These are phyloP conservation scores for Carex cristatella DNA, from an alignment of 176 grass and related monocot species.

Conservation along the genomic window DNA sequence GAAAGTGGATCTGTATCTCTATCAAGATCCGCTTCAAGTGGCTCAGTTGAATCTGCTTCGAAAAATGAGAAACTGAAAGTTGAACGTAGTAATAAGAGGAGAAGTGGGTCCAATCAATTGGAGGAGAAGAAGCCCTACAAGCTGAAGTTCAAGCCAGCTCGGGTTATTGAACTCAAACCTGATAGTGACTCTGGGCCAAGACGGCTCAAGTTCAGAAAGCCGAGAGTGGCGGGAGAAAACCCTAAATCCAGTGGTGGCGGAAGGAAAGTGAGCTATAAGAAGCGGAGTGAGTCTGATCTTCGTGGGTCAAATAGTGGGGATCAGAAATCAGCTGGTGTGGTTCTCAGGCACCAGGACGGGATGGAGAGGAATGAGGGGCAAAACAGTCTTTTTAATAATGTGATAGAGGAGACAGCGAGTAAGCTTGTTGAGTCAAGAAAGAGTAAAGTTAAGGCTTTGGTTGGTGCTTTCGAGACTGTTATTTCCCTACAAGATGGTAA, in stretches of 20 bases:
- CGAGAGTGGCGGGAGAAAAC: constrained; percentile 26
- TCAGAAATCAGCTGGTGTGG: constrained; percentile 39
- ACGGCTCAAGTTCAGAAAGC: constrained; percentile 73
- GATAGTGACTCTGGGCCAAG: constrained; percentile 46
- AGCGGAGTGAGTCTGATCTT: constrained; percentile 25
- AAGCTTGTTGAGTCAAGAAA: constrained; percentile 86
- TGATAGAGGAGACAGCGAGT: constrained; percentile 92
- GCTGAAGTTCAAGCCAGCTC: constrained; percentile 77
- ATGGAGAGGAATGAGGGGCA: constrained; percentile 77
- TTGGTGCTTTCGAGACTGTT: constrained; percentile 94
- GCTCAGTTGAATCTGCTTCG: constrained; percentile 33
- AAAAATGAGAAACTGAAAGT: constrained; percentile 35
- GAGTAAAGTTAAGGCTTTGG: constrained; percentile 95
- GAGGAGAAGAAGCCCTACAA: constrained; percentile 61
- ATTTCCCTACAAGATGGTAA: constrained; percentile 89
- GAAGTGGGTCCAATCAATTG: constrained; percentile 16
- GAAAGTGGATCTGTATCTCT: constrained; percentile 40
- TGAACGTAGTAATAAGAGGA: constrained; percentile 30
- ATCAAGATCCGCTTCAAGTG: constrained; percentile 51
- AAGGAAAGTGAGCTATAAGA: constrained; percentile 43
- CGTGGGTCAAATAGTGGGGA: constrained; percentile 19
- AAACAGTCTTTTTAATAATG: constrained; percentile 78
- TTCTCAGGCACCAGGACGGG: constrained; percentile 63
- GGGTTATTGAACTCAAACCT: constrained; percentile 58
- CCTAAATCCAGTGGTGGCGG: constrained; percentile 16